These are phyloP conservation scores for Fusarium palustre DNA, from an alignment of 2,329 filamentous ascomycete species.

Conservation along the genomic window DNA sequence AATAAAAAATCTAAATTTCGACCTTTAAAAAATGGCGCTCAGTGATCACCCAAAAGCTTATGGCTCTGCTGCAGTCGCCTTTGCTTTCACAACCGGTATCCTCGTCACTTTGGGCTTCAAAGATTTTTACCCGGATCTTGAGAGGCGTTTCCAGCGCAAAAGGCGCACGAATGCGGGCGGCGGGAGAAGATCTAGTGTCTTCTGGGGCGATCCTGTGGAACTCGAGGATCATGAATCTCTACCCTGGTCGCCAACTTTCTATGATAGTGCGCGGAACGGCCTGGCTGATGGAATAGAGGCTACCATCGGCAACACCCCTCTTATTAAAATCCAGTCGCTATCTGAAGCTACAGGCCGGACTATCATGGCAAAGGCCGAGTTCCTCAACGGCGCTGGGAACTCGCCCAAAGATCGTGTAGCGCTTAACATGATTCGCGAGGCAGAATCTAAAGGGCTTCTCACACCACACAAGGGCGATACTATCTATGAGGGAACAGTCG, in stretches of 20 bases:
- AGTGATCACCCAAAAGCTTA: constrained; percentile 72
- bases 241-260: constrained; percentile 41
- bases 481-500: constrained; percentile 97
- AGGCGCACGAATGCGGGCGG: constrained; percentile 41
- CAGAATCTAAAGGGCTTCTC: constrained; percentile 81
- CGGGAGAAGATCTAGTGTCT: constrained; percentile 58
- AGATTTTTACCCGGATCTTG: constrained; percentile 81
- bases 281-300: constrained; percentile 85
- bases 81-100: constrained; percentile 82
- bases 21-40: constrained; percentile 65
- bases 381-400: constrained; percentile 92
- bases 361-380: constrained; percentile 95
- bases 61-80: constrained; percentile 72
- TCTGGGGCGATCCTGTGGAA: constrained; percentile 61
- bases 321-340: constrained; percentile 86
- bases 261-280: constrained; percentile 47
- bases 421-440: constrained; percentile 85
- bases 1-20: not conserved
- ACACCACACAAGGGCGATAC: constrained; percentile 86
- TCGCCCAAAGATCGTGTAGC: constrained; percentile 97
- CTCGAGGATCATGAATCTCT: constrained; percentile 67
- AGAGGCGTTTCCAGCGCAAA: constrained; percentile 69
- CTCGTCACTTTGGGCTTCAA: constrained; percentile 82
- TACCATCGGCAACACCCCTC: constrained; percentile 92
- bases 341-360: constrained; percentile 88